Percentiles rank a stretch among this genome's conserved stretches.
Conservation (phyloP, 2,329 filamentous ascomycete species). For the Aureobasidium sp. region DNA sequence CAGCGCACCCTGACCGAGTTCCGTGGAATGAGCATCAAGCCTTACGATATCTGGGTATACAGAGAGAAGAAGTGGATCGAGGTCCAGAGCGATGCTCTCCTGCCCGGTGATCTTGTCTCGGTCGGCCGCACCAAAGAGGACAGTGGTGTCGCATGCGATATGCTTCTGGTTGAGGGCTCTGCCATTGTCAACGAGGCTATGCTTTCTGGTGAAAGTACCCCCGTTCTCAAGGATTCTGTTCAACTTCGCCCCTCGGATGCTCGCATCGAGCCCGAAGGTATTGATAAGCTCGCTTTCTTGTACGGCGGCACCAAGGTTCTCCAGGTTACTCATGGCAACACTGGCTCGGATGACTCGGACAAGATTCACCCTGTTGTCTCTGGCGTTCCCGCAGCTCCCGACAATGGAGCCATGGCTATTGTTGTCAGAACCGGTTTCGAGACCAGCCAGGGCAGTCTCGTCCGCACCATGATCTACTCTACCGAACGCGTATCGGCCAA, state of each 20-base stretch:
- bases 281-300: slow-evolving; percentile 95
- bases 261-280: slow-evolving; percentile 71
- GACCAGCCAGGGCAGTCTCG: slow-evolving; percentile 93
- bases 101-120: slow-evolving; percentile 89
- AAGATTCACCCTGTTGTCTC: slow-evolving; percentile 58
- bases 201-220: slow-evolving; percentile 96
- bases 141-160: slow-evolving; percentile 92
- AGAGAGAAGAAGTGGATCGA: slow-evolving; percentile 81
- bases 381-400: slow-evolving; percentile 74
- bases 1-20: slow-evolving; percentile 94
- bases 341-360: slow-evolving; percentile 55
- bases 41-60: slow-evolving; percentile 88
- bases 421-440: slow-evolving; percentile 98
- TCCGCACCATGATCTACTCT: slow-evolving; percentile 99
- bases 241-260: slow-evolving; percentile 80
- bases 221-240: slow-evolving; percentile 89
- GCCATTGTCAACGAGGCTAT: slow-evolving; percentile 99
- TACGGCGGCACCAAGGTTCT: slow-evolving; percentile 97
- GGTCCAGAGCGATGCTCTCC: slow-evolving; percentile 78
- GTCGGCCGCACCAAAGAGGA: slow-evolving; percentile 93
- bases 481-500: slow-evolving; percentile 98
- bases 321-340: slow-evolving; percentile 81
- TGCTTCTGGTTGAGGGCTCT: slow-evolving; percentile 87
- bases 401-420: slow-evolving; percentile 87
- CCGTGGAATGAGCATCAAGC: slow-evolving; percentile 98